phyloP scores from a whole-genome alignment of 495 filamentous ascomycete genomes.

The Neurospora tetraspora region DNA sequence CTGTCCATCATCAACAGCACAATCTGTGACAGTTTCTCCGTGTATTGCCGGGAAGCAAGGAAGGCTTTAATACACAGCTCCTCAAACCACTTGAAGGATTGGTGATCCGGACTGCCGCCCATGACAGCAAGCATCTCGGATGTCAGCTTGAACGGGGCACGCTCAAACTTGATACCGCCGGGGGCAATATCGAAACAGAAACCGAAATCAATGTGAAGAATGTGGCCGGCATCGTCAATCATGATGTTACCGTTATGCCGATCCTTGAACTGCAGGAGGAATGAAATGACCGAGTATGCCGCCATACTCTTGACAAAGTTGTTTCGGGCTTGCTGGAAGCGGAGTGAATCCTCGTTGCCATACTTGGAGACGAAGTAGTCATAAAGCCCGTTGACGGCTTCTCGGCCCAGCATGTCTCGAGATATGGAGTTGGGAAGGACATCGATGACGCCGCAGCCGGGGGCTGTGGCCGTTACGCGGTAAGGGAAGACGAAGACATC shows the following conservation, averaged over 20 bases:
- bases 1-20: conserved; percentile 93
- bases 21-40: conserved; percentile 76
- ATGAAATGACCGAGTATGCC: conserved; percentile 97
- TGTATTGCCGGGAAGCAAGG: conserved; percentile 78
- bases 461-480: conserved; percentile 94
- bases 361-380: conserved; percentile 98
- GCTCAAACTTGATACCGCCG: conserved; percentile 91
- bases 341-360: conserved; percentile 85
- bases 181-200: conserved; percentile 99
- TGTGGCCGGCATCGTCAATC: conserved; percentile 93
- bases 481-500: conserved; percentile 98
- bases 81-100: conserved; percentile 92
- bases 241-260: conserved; percentile 99
- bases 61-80: conserved; percentile 93
- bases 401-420: conserved; percentile 94
- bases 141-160: conserved; percentile 96
- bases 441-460: conserved; percentile 96
- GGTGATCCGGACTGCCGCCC: conserved; percentile 75
- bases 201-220: conserved; percentile 98
- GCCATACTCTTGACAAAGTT: conserved; percentile 99
- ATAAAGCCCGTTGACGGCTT: conserved; percentile 94
- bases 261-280: conserved; percentile 97
- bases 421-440: conserved; percentile 96
- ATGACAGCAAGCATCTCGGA: conserved; percentile 97
- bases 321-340: conserved; percentile 88